Conservation (phyloP, 805 yeast species). For the Lachancea cidri region DNA sequence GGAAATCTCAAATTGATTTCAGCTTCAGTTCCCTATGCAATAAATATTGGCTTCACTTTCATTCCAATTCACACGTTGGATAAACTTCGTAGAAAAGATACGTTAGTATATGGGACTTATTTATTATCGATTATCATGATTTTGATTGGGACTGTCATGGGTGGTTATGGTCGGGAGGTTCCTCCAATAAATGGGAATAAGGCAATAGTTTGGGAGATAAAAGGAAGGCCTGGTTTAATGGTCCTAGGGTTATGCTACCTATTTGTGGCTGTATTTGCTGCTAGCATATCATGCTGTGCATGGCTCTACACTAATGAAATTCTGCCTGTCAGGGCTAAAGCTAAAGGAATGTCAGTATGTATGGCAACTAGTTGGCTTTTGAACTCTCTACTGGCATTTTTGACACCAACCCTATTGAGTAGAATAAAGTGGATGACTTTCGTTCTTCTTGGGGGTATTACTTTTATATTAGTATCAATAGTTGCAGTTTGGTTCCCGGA, state of each 20-base stretch:
- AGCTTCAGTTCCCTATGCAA: slow-evolving; percentile 38
- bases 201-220: slow-evolving; percentile 34
- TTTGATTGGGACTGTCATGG: slow-evolving; percentile 35
- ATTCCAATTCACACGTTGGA: slow-evolving; percentile 43
- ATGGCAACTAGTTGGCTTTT: slow-evolving; percentile 44
- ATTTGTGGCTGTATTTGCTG: slow-evolving; percentile 42
- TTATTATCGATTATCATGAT: slow-evolving; percentile 35
- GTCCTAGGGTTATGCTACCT: slow-evolving; percentile 42
- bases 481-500: slow-evolving; percentile 41
- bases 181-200: slow-evolving; percentile 32
- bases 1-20: slow-evolving; percentile 32
- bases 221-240: slow-evolving; percentile 38
- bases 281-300: slow-evolving; percentile 43
- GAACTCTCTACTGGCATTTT: slow-evolving; percentile 35
- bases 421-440: slow-evolving; percentile 39
- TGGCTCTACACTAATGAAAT: slow-evolving; percentile 49
- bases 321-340: slow-evolving; percentile 40
- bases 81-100: slow-evolving; percentile 42
- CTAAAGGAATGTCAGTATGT: slow-evolving; percentile 43
- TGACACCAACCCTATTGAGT: slow-evolving; percentile 38
- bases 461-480: slow-evolving; percentile 31
- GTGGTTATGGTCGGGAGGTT: slow-evolving; percentile 29
- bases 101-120: slow-evolving; percentile 40
- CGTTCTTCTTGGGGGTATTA: slow-evolving; percentile 33
- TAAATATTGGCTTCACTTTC: slow-evolving; percentile 38